phyloP scores from a whole-genome alignment of 257 asterid genomes.

The Nicotiana knightiana region DNA sequence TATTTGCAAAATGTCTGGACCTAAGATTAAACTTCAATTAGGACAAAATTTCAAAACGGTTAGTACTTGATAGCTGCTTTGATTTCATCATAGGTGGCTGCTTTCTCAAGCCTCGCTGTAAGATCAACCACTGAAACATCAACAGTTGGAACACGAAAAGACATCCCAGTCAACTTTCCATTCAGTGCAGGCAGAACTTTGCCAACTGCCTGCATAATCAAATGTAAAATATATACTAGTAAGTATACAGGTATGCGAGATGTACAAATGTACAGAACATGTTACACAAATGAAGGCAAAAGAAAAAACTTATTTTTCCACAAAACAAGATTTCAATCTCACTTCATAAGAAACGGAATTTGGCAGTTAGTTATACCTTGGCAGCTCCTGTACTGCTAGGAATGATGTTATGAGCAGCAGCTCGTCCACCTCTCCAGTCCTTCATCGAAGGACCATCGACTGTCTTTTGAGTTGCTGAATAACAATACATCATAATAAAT shows the following conservation, averaged over 20 bases:
- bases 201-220: conserved; percentile 40
- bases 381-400: conserved; percentile 32
- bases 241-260: background rate
- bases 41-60: background rate
- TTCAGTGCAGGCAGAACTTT: conserved; percentile 55
- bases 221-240: background rate
- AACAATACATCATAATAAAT: background rate
- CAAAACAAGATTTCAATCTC: background rate
- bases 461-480: conserved; percentile 25
- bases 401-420: conserved; percentile 24
- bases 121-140: conserved; percentile 58
- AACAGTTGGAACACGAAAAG: conserved; percentile 58
- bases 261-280: background rate
- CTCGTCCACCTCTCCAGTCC: conserved; percentile 30
- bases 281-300: background rate
- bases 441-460: conserved; percentile 30
- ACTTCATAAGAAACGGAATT: background rate
- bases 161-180: conserved; percentile 59
- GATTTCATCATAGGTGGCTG: conserved; percentile 50
- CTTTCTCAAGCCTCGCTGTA: conserved; percentile 42
- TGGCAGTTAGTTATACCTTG: conserved; percentile 5
- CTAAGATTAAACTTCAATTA: background rate
- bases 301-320: background rate
- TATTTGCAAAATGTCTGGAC: background rate
- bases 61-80: conserved; percentile 49